Evolutionary conservation across 2,329 filamentous ascomycete genomes (phyloP), one percentile per base, ranked within the genome.

Genomic region (Aureobasidium namibiae): DNA sequence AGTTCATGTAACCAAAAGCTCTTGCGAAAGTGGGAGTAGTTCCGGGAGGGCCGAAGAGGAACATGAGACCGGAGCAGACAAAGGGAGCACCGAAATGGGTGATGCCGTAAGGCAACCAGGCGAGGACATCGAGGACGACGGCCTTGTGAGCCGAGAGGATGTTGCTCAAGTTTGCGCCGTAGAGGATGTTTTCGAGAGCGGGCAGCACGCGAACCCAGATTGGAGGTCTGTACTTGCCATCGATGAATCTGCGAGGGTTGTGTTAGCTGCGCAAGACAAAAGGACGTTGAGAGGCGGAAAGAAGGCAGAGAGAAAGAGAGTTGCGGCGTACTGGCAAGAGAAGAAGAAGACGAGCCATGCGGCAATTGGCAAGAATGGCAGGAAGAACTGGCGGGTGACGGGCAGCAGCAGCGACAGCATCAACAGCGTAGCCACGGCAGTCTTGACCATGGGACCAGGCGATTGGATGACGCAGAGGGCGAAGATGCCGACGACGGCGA

Each of bases 131-230:
- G 60, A 96, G 83, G 50, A 90, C 79, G 7, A 88, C 83, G 73
- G 89, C 86, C 68, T 92, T 89, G 76, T 96, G 90, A 46, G 90
- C 90, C 14, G 92, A 95, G 58, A 97, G 83, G 68, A 96, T 95
- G 73, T 96, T 96, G 76, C 90, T 95, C 60, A 96, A 81, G 75
- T 96, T 96, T 63, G 92, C 91, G 66, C 92, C 92, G 71, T 96
- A 97, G 34, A 97, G 81, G 63, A 97, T 94, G 73, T 97, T 96
- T 76, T 97, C 92, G 64, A 97, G 83, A 18, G 92, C 90, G 4
- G 92, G 92, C 36, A 97, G 82, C 29, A 97, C 90, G 68, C 92
- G 90, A 65, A 96, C 92, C 89, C 91, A 96, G 68, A 96, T 96
- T 63, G 90, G 88, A 61, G 92, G 92, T 65, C 92, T 86, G 77